Evolutionary conservation across 768 basidiomycete species (phyloP).

Genomic region (Trametes villosa): DNA sequence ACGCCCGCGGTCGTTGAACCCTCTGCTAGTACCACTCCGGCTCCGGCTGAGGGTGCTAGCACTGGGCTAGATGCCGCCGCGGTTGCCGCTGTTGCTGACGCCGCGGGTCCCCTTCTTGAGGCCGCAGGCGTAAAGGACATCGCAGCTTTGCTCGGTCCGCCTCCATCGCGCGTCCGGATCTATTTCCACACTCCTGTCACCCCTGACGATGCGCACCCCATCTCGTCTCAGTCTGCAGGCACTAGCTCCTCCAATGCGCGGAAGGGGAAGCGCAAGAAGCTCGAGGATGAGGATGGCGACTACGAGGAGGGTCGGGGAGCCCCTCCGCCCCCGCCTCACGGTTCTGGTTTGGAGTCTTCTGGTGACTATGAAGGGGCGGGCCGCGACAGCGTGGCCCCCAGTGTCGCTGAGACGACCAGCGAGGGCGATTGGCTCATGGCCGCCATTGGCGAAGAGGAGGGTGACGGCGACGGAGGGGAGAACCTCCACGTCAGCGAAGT

Average conservation of each 20-base stretch:
- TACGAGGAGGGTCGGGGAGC: slow-evolving; percentile 70
- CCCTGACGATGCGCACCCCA: slow-evolving; percentile 77
- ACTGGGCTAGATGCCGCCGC: slow-evolving; percentile 22
- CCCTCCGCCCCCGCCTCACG: slow-evolving; percentile 62
- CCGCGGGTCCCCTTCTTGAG: slow-evolving; percentile 25
- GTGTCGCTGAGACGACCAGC: slow-evolving; percentile 62
- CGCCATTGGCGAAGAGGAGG: slow-evolving; percentile 65
- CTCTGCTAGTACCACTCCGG: slow-evolving; percentile 26
- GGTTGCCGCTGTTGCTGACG: slow-evolving; percentile 10
- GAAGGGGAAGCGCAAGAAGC: slow-evolving; percentile 87
- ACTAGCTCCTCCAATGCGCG: slow-evolving; percentile 55
- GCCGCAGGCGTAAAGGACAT: slow-evolving; percentile 25
- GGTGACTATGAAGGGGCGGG: slow-evolving; percentile 46
- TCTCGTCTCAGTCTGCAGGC: slow-evolving; percentile 62
- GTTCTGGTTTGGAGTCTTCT: slow-evolving; percentile 53
- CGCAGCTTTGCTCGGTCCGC: slow-evolving; percentile 42
- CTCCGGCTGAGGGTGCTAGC: slow-evolving; percentile 21
- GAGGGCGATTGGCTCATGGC: slow-evolving; percentile 91
- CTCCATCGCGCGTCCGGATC: slow-evolving; percentile 83
- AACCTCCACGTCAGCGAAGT: slow-evolving; percentile 27
- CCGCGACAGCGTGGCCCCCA: slow-evolving; percentile 66
- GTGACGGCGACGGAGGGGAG: slow-evolving; percentile 27
- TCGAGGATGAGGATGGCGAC: slow-evolving; percentile 88
- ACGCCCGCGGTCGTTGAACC: slow-evolving; percentile 31
- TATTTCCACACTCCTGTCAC: slow-evolving; percentile 92